Percentiles rank a stretch among this genome's conserved stretches.
Conservation (phyloP, 495 filamentous ascomycete species). For the Thozetella sp. region DNA sequence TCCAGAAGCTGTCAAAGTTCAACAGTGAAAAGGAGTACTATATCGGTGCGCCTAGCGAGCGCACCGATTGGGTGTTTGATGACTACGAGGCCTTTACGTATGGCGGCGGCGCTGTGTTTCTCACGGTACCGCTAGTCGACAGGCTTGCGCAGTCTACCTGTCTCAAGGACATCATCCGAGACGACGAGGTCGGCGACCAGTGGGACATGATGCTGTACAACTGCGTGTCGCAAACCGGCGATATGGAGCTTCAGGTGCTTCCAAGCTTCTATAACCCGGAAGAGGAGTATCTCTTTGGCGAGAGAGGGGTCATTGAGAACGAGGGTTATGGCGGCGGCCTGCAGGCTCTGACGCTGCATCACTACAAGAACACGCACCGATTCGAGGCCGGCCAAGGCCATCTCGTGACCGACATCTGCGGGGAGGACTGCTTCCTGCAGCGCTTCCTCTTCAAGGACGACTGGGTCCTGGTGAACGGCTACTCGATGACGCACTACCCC, state of each 20-base stretch:
- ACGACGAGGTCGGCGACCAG: conserved; percentile 13
- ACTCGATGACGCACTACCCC: conserved; percentile 55
- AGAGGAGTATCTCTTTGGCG: conserved; percentile 50
- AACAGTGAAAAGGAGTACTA: conserved; percentile 50
- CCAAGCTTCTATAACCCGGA: conserved; percentile 44
- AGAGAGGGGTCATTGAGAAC: conserved; percentile 53
- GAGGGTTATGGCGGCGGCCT: conserved; percentile 59
- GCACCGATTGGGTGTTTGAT: conserved; percentile 31
- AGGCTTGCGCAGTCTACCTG: conserved; percentile 33
- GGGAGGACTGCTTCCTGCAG: conserved; percentile 56
- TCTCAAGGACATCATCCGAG: conserved; percentile 22
- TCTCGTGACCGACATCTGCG: conserved; percentile 51
- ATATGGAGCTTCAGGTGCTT: conserved; percentile 48
- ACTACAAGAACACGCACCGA: conserved; percentile 58
- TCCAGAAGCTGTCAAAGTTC: conserved; percentile 44
- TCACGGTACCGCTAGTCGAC: conserved; percentile 50
- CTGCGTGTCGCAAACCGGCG: conserved; percentile 54
- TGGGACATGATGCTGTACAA: conserved; percentile 43
- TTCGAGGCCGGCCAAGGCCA: conserved; percentile 49
- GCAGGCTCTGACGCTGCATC: conserved; percentile 57
- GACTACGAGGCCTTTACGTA: conserved; percentile 53
- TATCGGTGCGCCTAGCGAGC: conserved; percentile 60
- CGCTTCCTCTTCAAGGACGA: conserved; percentile 58
- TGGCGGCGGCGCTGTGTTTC: conserved; percentile 63
- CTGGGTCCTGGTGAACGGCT: conserved; percentile 61